phyloP scores from a whole-genome alignment of 768 basidiomycete genomes.

The Lactarius pseudohatsudake region DNA sequence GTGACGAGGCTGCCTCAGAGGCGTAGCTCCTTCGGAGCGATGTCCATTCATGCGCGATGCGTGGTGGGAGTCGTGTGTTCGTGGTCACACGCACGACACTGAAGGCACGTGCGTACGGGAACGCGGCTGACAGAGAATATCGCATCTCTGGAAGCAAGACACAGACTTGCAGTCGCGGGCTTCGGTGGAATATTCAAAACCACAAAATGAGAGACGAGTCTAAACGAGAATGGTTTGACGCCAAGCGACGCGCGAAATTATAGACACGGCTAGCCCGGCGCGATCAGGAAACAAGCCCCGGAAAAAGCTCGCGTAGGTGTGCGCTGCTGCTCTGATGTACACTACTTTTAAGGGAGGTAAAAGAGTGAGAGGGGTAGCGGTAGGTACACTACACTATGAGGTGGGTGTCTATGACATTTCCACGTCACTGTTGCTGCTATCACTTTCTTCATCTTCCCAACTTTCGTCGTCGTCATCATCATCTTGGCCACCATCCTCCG shows the following conservation, averaged over 20 bases:
- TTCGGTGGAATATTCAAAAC: not conserved
- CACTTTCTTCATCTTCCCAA: constrained; percentile 64
- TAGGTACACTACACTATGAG: not conserved
- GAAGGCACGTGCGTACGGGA: constrained; percentile 1
- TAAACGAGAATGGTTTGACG: not conserved
- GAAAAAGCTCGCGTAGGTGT: not conserved
- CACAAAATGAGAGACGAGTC: not conserved
- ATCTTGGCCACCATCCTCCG: constrained; percentile 54
- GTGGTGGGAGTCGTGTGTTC: not conserved
- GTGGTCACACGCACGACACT: not conserved
- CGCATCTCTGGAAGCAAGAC: not conserved
- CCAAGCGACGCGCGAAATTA: not conserved
- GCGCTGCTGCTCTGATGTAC: not conserved
- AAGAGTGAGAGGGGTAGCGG: not conserved
- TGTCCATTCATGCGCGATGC: not conserved
- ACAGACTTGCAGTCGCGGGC: not conserved
- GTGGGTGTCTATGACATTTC: constrained; percentile 39
- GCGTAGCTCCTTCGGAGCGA: constrained; percentile 12
- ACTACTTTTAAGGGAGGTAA: constrained; percentile 9
- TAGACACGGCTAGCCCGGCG: not conserved
- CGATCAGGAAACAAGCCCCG: not conserved
- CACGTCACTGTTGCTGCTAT: constrained; percentile 47
- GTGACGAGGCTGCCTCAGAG: constrained; percentile 8
- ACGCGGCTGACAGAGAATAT: constrained; percentile 1
- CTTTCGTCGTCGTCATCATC: constrained; percentile 45